Percentiles rank a stretch among this genome's conserved stretches.
Evolutionary conservation across 176 grass and related monocot genomes (phyloP).

Genomic region (Tillandsia fasciculata): DNA sequence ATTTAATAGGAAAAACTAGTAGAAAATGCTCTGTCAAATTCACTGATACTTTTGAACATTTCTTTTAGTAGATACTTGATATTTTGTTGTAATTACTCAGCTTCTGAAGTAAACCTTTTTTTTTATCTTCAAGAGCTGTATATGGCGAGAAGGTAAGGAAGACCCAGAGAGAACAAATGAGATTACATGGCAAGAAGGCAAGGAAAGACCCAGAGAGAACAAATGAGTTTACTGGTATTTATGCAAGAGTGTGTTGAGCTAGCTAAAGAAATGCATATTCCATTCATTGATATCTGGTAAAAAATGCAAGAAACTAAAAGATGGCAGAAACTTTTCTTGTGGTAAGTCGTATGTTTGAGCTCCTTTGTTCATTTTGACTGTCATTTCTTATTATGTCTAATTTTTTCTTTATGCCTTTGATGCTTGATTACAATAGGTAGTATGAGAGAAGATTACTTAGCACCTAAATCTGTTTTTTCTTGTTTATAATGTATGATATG

Average conservation of each 20-base stretch:
- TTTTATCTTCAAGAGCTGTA: slow-evolving; percentile 26
- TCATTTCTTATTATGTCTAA: not conserved
- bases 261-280: slow-evolving; percentile 58
- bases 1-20: not conserved
- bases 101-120: not conserved
- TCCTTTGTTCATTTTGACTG: not conserved
- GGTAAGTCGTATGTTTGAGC: slow-evolving; percentile 32
- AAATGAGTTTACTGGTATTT: slow-evolving; percentile 70
- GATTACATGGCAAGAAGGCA: slow-evolving; percentile 36
- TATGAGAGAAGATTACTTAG: too few species aligned
- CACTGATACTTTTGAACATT: not conserved
- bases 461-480: too few species aligned
- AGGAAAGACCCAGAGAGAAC: slow-evolving; percentile 69
- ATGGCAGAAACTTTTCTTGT: slow-evolving; percentile 69
- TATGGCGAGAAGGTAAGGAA: not conserved
- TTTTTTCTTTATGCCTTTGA: not conserved
- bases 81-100: not conserved
- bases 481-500: too few species aligned
- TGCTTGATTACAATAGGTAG: not conserved
- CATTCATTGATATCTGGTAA: slow-evolving; percentile 63
- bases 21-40: not conserved
- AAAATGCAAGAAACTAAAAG: slow-evolving; percentile 56
- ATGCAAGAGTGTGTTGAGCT: slow-evolving; percentile 74
- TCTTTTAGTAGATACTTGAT: not conserved
- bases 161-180: too few species aligned